Evolutionary conservation across 1,139 yeast genomes (phyloP).

Genomic region (Geotrichum candidum): DNA sequence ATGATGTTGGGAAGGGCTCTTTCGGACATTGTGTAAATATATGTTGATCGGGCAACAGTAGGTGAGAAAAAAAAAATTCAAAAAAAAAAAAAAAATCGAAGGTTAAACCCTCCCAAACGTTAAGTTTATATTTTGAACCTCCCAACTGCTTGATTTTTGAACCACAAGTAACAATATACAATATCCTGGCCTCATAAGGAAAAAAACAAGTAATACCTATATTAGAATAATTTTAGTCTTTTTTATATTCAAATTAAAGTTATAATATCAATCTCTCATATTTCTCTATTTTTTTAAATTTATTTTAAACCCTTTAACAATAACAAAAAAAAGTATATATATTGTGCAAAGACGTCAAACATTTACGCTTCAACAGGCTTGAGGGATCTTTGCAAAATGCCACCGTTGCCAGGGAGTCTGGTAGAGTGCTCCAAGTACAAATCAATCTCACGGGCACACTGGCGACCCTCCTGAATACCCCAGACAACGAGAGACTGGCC

Average conservation of each 20-base stretch:
- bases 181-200: no score
- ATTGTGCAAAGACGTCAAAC: background rate
- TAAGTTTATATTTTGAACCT: background rate
- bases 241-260: no score
- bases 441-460: conserved; percentile 94
- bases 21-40: conserved; percentile 7
- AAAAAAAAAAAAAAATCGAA: background rate
- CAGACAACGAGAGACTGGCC: conserved; percentile 97
- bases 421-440: conserved; percentile 69
- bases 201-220: no score
- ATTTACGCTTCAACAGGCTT: conserved; percentile 29
- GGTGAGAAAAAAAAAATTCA: background rate
- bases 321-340: background rate
- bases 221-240: background rate
- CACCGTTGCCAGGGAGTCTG: conserved; percentile 88
- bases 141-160: background rate
- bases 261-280: no score
- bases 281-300: no score
- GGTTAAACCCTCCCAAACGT: background rate
- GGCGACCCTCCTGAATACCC: conserved; percentile 99
- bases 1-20: conserved; percentile 64
- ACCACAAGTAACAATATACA: background rate
- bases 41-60: background rate
- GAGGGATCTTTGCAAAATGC: conserved; percentile 78
- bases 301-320: background rate